Conservation (phyloP, 1,139 yeast genomes). For the Pichia sp. region DNA sequence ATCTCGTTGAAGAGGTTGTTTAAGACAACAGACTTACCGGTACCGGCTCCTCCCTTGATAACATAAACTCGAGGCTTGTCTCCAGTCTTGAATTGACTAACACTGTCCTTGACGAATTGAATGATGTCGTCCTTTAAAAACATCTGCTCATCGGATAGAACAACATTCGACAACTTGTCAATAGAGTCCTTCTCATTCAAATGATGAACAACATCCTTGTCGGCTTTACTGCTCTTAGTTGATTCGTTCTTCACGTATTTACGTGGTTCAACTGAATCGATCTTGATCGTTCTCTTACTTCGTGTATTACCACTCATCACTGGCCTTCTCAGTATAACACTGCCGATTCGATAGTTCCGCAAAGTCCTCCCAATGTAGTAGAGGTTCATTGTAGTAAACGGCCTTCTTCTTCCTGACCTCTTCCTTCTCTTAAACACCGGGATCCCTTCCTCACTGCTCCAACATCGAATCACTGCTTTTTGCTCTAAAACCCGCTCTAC, state of each 20-base stretch:
- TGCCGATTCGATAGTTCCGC: too few relatives aligned
- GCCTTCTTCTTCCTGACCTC: too few relatives aligned
- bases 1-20: slow-evolving; percentile 35
- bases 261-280: slow-evolving; percentile 9
- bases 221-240: neutral
- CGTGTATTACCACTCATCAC: neutral
- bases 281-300: slow-evolving; percentile 5
- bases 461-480: too few relatives aligned
- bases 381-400: too few relatives aligned
- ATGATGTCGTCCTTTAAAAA: slow-evolving; percentile 31
- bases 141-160: slow-evolving; percentile 36
- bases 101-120: slow-evolving; percentile 28
- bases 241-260: slow-evolving; percentile 1
- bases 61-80: slow-evolving; percentile 36
- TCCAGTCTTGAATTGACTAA: slow-evolving; percentile 19
- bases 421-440: too few relatives aligned
- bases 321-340: neutral
- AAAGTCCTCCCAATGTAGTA: too few relatives aligned
- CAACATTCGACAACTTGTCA: slow-evolving; percentile 28
- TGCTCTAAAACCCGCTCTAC: too few relatives aligned
- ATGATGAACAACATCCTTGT: neutral
- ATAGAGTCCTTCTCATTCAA: slow-evolving; percentile 4
- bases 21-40: slow-evolving; percentile 34
- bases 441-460: too few relatives aligned
- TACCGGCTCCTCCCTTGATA: slow-evolving; percentile 40